Conservation (phyloP, 2,329 filamentous ascomycete genomes). For the Sphaerostilbella broomeana region DNA sequence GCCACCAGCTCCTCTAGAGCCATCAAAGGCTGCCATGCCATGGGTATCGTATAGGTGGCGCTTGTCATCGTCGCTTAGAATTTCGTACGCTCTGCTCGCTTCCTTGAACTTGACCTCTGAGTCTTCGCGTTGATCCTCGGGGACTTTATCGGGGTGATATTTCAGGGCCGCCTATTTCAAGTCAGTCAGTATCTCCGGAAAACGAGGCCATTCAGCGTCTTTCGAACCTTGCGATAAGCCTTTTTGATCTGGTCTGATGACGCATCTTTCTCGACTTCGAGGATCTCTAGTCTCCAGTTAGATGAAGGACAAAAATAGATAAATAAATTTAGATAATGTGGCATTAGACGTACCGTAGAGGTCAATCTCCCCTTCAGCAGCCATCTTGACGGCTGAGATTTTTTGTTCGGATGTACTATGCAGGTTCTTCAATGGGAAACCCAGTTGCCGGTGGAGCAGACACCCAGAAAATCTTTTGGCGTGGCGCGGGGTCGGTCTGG, state of each 20-base stretch:
- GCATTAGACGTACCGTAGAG: slow-evolving; percentile 58
- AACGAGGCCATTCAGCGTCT: slow-evolving; percentile 14
- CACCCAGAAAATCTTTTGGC: slow-evolving; percentile 12
- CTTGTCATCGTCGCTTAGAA: slow-evolving; percentile 92
- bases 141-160: slow-evolving; percentile 93
- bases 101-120: slow-evolving; percentile 91
- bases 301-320: neutral
- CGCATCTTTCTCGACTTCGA: slow-evolving; percentile 67
- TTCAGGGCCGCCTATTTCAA: slow-evolving; percentile 66
- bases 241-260: slow-evolving; percentile 83
- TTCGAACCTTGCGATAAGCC: slow-evolving; percentile 82
- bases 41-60: slow-evolving; percentile 86
- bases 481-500: slow-evolving; percentile 11
- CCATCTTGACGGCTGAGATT: slow-evolving; percentile 19
- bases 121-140: slow-evolving; percentile 74
- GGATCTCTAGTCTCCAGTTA: slow-evolving; percentile 53
- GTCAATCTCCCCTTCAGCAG: slow-evolving; percentile 42
- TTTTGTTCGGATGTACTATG: neutral
- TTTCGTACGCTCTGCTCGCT: slow-evolving; percentile 92
- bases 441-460: slow-evolving; percentile 4
- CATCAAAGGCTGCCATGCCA: slow-evolving; percentile 93
- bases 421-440: neutral
- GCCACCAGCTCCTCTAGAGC: slow-evolving; percentile 59
- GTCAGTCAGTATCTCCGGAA: neutral
- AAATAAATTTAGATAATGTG: neutral